Evolutionary conservation across 352 stramenopile genomes (phyloP).

Genomic region (Bremia lactucae): DNA sequence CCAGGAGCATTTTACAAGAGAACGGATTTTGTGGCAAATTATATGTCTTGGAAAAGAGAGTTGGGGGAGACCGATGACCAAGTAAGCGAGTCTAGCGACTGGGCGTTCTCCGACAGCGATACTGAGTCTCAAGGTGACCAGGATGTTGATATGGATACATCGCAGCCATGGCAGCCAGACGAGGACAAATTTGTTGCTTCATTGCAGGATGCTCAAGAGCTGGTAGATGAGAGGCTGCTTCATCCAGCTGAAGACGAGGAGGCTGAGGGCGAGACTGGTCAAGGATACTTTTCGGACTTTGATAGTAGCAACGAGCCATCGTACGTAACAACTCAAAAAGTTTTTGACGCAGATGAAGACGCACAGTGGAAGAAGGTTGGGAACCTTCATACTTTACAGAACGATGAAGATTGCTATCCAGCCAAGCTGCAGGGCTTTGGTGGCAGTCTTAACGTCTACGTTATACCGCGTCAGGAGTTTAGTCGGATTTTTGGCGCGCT

Average conservation of each 20-base stretch:
- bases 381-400: constrained; percentile 25
- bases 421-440: constrained; percentile 17
- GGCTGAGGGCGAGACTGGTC: constrained; percentile 31
- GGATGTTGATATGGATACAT: constrained; percentile 6
- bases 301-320: constrained; percentile 29
- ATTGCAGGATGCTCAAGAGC: constrained; percentile 28
- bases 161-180: constrained; percentile 16
- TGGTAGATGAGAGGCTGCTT: constrained; percentile 41
- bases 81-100: constrained; percentile 41
- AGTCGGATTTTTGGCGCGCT: constrained; percentile 32
- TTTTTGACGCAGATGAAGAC: constrained; percentile 37
- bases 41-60: constrained; percentile 29
- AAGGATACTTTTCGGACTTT: constrained; percentile 68
- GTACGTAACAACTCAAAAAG: constrained; percentile 15
- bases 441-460: constrained; percentile 35
- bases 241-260: constrained; percentile 23
- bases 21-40: constrained; percentile 59
- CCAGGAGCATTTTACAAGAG: constrained; percentile 34
- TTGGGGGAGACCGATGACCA: constrained; percentile 31
- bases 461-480: constrained; percentile 62
- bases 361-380: constrained; percentile 31
- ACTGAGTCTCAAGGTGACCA: constrained; percentile 29
- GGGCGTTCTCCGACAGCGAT: constrained; percentile 57
- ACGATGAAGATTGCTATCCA: constrained; percentile 14
- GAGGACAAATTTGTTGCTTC: constrained; percentile 37